phyloP scores from a whole-genome alignment of 1,139 yeast species.

The Yamadazyma blattariae region DNA sequence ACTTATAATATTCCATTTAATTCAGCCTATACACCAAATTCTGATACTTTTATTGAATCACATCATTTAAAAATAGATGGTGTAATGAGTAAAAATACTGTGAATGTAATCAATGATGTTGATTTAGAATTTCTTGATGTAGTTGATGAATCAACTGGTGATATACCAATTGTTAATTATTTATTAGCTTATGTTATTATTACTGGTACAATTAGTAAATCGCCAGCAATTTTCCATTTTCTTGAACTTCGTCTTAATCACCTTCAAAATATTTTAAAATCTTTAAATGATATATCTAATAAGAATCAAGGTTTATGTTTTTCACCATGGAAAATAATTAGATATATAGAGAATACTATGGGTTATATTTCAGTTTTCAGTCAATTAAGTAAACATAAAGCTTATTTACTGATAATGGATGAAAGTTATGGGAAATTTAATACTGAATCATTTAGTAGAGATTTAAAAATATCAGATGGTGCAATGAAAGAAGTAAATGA shows the following conservation, averaged over 20 bases:
- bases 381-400: neutral
- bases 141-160: conserved; percentile 1
- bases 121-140: conserved; percentile 5
- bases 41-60: conserved; percentile 17
- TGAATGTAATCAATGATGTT: conserved; percentile 6
- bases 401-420: neutral
- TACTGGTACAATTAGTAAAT: conserved; percentile 9
- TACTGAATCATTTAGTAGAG: conserved; percentile 8
- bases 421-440: conserved; percentile 9
- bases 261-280: conserved; percentile 19
- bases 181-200: conserved; percentile 30
- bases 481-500: conserved; percentile 12
- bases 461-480: conserved; percentile 5
- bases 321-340: conserved; percentile 1
- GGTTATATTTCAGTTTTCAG: conserved; percentile 26
- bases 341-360: conserved; percentile 29
- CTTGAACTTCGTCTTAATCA: conserved; percentile 23
- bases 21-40: conserved; percentile 13
- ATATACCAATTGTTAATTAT: conserved; percentile 33
- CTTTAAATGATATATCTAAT: neutral
- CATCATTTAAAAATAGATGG: conserved; percentile 7
- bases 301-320: conserved; percentile 8
- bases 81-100: conserved; percentile 8
- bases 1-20: conserved; percentile 13
- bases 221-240: conserved; percentile 22